Percentiles rank a stretch among this genome's conserved stretches.
Evolutionary conservation across 2,329 filamentous ascomycete genomes (phyloP).

Genomic region (Botryosphaeria dothidea): DNA sequence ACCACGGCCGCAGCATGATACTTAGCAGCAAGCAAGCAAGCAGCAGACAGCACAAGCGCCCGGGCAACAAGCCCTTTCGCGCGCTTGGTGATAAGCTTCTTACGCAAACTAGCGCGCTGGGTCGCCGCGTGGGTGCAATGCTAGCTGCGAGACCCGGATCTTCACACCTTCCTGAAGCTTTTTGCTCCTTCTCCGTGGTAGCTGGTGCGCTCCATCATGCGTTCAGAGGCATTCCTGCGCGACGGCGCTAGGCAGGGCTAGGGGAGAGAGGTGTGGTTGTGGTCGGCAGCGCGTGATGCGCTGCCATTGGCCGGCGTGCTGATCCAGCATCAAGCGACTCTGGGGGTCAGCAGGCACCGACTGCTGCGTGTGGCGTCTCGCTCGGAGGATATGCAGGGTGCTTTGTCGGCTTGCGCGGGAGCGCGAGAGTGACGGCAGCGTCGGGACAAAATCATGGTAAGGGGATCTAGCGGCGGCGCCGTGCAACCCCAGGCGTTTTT

Average conservation of each 20-base stretch:
- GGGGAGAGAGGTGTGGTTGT: neutral
- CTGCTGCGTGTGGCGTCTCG: constrained; percentile 8
- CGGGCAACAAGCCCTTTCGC: neutral
- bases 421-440: neutral
- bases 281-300: constrained; percentile 14
- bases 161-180: neutral
- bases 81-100: constrained; percentile 1
- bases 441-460: neutral
- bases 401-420: neutral
- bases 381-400: neutral
- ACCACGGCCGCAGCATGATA: neutral
- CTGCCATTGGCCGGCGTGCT: neutral
- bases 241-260: neutral
- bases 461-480: neutral
- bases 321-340: neutral
- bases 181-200: neutral
- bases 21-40: neutral
- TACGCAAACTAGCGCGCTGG: neutral
- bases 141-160: neutral
- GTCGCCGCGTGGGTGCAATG: neutral
- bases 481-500: neutral
- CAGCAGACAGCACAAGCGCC: neutral
- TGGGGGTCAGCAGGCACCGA: neutral
- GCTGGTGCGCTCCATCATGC: neutral
- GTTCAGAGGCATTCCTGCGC: neutral